A percentile compares a stretch with the other conserved stretches of the same genome.
phyloP scores from a whole-genome alignment of 176 grass and related monocot species.

The Ensete glaucum region DNA sequence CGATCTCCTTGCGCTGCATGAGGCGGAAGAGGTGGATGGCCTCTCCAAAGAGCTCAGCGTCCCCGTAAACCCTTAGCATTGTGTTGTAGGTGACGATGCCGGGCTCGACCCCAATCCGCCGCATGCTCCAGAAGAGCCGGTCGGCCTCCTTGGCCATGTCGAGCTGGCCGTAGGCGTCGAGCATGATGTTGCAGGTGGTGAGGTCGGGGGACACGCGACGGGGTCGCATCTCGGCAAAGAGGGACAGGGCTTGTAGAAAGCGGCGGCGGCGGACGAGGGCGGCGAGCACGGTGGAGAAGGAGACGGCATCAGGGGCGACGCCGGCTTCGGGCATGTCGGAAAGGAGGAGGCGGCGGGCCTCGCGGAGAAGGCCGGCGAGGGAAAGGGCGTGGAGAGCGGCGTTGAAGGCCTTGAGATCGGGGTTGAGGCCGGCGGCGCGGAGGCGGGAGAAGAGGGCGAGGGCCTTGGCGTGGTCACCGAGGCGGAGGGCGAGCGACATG shows the following conservation, averaged over 20 bases:
- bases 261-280: constrained; percentile 54
- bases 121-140: constrained; percentile 86
- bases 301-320: constrained; percentile 54
- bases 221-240: constrained; percentile 73
- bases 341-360: constrained; percentile 58
- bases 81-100: constrained; percentile 88
- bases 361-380: constrained; percentile 49
- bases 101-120: constrained; percentile 45
- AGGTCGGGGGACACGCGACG: constrained; percentile 59
- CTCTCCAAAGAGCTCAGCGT: constrained; percentile 84
- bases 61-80: constrained; percentile 88
- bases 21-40: constrained; percentile 78
- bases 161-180: constrained; percentile 84
- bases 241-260: constrained; percentile 69
- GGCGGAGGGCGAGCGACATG: constrained; percentile 62
- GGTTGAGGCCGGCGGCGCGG: constrained; percentile 39
- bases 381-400: constrained; percentile 53
- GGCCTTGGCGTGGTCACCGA: constrained; percentile 57
- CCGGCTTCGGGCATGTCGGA: constrained; percentile 53
- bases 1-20: constrained; percentile 44
- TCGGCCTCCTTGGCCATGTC: constrained; percentile 77
- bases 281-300: constrained; percentile 71
- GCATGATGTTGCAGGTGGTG: constrained; percentile 74
- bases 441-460: constrained; percentile 82
- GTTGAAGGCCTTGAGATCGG: constrained; percentile 81